Percentiles rank a stretch among this genome's conserved stretches.
phyloP scores from a whole-genome alignment of 768 basidiomycete genomes.

The Rhodotorula diobovata region DNA sequence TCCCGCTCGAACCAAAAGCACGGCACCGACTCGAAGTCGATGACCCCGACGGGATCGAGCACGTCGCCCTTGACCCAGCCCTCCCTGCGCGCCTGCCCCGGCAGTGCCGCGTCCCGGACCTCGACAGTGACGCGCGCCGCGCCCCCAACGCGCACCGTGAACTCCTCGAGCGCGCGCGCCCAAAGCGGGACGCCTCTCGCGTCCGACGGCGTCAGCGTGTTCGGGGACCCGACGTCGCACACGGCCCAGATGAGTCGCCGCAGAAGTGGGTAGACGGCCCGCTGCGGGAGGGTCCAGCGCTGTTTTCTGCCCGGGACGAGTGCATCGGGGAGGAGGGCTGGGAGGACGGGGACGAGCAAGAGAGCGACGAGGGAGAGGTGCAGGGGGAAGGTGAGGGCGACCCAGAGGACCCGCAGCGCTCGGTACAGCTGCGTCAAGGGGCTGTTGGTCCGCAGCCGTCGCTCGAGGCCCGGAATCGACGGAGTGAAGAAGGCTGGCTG shows the following conservation, averaged over 20 bases:
- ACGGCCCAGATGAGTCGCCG: constrained; percentile 33
- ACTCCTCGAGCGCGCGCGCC: constrained; percentile 10
- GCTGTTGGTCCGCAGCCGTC: not conserved
- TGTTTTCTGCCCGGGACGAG: not conserved
- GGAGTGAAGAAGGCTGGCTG: constrained; percentile 30
- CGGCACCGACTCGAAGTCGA: constrained; percentile 16
- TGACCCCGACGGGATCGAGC: constrained; percentile 11
- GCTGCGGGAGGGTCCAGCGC: constrained; percentile 28
- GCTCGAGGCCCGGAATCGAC: constrained; percentile 31
- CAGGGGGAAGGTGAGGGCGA: constrained; percentile 16
- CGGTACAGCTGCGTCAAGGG: constrained; percentile 16
- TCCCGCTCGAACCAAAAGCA: constrained; percentile 38
- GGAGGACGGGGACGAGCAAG: not conserved
- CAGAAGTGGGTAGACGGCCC: constrained; percentile 34
- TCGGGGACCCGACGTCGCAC: constrained; percentile 16
- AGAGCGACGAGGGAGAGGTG: constrained; percentile 11
- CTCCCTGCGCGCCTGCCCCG: not conserved
- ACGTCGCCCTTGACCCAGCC: constrained; percentile 28
- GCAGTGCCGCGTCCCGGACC: not conserved
- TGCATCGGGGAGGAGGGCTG: not conserved
- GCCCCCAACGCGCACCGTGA: constrained; percentile 18
- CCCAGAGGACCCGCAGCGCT: constrained; percentile 24
- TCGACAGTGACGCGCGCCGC: constrained; percentile 4
- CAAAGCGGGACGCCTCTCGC: not conserved
- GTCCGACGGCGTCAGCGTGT: constrained; percentile 5